Evolutionary conservation across 108 stramenopile genomes (phyloP), one percentile per base, ranked within the genome.

Genomic region (Fragilaria crotonensis): DNA sequence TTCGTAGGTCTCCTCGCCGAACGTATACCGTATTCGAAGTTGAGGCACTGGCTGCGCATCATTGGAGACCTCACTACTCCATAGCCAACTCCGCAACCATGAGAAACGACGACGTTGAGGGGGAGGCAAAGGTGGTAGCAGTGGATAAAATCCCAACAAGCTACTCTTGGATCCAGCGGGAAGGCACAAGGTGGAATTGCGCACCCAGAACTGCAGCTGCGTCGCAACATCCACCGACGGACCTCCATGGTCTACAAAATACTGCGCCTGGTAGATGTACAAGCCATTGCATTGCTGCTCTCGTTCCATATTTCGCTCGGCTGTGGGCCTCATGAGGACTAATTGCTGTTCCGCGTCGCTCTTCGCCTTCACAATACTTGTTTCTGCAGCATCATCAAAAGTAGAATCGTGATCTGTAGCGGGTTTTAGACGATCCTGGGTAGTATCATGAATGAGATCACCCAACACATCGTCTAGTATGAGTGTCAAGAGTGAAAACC

Each of bases 191-290:
- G 55, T 54, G 2, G 80, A 78, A 36, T 80, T 60, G 2, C 59
- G 22, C 0, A 85, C 80, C 81, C 78, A 87, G 54, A 87, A 90
- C 54, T 87, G 89, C 28, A 90, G 57, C 32, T 79, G 84, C 18
- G 68, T 59, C 21, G 81, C 77, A 28, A 78, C 85, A 70, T 87
- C 77, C 61, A 75, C 51, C 0, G 73, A 77, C 14, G 59, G 52
- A 7, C 62, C 67, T 20, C 64, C 68, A 28, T 52, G 60, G 44
- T 56, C 52, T 14, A 57, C 25, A 54, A 65, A 54, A 36, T 85
- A 82, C 20, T 55, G 60, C 5, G 85, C 85, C 30, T 72, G 60
- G 21, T 76, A 62, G 25, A 90, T 79, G 30, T 87, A 73, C 41
- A 90, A 70, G 32, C 89, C 89, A 73, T 76, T 64, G 23, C 57